A percentile compares a stretch with the other conserved stretches of the same genome.
Conservation (phyloP, 805 yeast species). For the Wickerhamiella kurtzmanii region DNA sequence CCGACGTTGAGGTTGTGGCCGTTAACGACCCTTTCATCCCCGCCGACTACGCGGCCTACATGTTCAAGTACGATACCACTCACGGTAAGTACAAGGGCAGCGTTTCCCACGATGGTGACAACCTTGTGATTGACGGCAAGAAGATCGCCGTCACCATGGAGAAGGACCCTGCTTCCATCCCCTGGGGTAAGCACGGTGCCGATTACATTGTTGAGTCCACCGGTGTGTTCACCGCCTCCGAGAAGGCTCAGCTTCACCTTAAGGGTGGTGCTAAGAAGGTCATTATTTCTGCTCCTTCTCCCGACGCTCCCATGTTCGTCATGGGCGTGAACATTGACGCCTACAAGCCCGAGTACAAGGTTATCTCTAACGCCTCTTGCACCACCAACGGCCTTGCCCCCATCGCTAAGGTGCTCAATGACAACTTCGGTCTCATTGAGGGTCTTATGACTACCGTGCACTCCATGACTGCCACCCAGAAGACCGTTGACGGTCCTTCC, state of each 20-base stretch:
- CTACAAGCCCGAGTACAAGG: constrained; percentile 61
- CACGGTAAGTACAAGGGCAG: constrained; percentile 77
- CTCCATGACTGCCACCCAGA: constrained; percentile 92
- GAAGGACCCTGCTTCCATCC: constrained; percentile 73
- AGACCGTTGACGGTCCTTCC: constrained; percentile 94
- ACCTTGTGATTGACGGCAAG: constrained; percentile 48
- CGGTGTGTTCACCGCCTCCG: constrained; percentile 79
- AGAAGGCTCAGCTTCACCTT: constrained; percentile 71
- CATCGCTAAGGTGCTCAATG: constrained; percentile 79
- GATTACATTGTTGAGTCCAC: constrained; percentile 86
- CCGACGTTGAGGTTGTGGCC: constrained; percentile 70
- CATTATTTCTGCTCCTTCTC: constrained; percentile 85
- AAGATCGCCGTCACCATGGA: constrained; percentile 59
- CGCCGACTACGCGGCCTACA: constrained; percentile 83
- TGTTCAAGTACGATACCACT: constrained; percentile 92
- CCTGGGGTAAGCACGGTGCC: constrained; percentile 72
- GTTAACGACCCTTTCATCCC: constrained; percentile 86
- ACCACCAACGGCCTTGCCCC: constrained; percentile 95
- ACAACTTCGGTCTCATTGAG: constrained; percentile 73
- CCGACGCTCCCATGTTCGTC: constrained; percentile 92
- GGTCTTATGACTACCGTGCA: constrained; percentile 95
- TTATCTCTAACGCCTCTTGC: constrained; percentile 87
- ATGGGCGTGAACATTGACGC: constrained; percentile 76
- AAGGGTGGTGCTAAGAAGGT: constrained; percentile 92
- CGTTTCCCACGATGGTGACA: constrained; percentile 45